These are phyloP conservation scores for Thielaviopsis musarum DNA, from an alignment of 2,329 filamentous ascomycete genomes.

Conservation along the genomic window DNA sequence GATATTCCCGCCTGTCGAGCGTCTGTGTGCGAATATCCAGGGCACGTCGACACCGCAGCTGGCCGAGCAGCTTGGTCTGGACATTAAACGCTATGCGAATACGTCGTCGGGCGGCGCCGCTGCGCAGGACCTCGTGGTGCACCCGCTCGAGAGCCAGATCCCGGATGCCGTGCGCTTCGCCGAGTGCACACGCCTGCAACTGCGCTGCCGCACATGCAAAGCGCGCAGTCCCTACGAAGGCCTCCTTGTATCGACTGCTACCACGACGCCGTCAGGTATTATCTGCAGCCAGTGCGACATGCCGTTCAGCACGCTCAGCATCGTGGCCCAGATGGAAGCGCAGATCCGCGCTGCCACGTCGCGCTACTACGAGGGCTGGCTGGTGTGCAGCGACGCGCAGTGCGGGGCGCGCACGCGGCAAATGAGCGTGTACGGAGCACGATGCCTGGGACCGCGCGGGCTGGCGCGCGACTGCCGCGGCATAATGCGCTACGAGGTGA, in stretches of 20 bases:
- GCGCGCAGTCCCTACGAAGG: constrained; percentile 59
- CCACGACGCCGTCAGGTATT: constrained; percentile 58
- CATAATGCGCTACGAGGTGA: constrained; percentile 73
- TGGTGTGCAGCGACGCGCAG: constrained; percentile 75
- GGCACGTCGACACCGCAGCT: constrained; percentile 82
- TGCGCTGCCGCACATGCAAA: constrained; percentile 73
- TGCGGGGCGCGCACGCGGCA: constrained; percentile 79
- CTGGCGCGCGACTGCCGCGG: constrained; percentile 73
- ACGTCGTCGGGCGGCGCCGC: constrained; percentile 17
- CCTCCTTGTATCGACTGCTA: constrained; percentile 38
- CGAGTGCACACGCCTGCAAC: constrained; percentile 55
- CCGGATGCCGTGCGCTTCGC: constrained; percentile 81
- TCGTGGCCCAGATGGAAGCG: constrained; percentile 75
- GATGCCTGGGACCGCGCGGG: constrained; percentile 75
- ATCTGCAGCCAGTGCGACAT: constrained; percentile 53
- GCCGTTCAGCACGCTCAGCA: constrained; percentile 48
- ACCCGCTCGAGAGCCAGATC: constrained; percentile 85
- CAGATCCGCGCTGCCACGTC: constrained; percentile 64
- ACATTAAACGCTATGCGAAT: constrained; percentile 64
- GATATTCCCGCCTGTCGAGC: constrained; percentile 93
- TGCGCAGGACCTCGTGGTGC: constrained; percentile 52
- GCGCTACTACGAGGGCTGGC: constrained; percentile 82
- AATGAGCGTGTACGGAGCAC: constrained; percentile 80
- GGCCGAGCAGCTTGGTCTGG: constrained; percentile 84
- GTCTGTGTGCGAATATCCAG: constrained; percentile 86